Base-by-base conservation (phyloP, 2,329 filamentous ascomycete genomes). In the Cladosporium sp. region DNA sequence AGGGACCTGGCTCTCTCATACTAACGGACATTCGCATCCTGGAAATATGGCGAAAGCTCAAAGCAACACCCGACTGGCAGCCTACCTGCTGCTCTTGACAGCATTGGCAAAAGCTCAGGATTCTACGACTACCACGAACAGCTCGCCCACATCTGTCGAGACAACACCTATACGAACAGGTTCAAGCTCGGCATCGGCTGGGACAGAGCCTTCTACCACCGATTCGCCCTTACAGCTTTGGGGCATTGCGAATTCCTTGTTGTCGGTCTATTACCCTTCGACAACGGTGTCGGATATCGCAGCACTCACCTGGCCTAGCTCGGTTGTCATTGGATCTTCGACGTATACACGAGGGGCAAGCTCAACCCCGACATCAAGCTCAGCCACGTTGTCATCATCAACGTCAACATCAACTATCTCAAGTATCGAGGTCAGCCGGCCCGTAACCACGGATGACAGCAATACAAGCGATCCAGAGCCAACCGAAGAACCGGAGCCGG, bases 301-400 rank as follows among this genome's bases (percentile, higher is more conserved):
- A 4, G 30, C 49, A 1, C 20, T 59, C 6, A 56, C 55, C 1
- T 51, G 53, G 50, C 55, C 57, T n/a, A 39, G 45, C 7, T 53
- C 54, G 2, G 52, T 59, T 11, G 52, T 54, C 8, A 54, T 57
- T 15, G 57, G 53, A 0, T 47, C 48, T 3, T 53, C 56, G 9
- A 58, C 57, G 12, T 53, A 53, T n/a, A 43, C 47, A n/a, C 36
- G 50, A 16, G 29, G 27, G 6, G 52, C 35, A 27, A 12, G 25
- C 22, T 50, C 50, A 22, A 45, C 50, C 6, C 42, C 53, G 4
- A 49, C 45, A 12, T 46, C 53, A 9, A 11, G 7, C 4, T 16
- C 18, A 16, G 19, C 35, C 38, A 51, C 38, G 25, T 22, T 18
- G 30, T 16, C 49, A n/a, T 13, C 39, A n/a, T 30, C 45, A 2